phyloP scores from a whole-genome alignment of 2,329 filamentous ascomycete species.

The Aspergillus neoniger region DNA sequence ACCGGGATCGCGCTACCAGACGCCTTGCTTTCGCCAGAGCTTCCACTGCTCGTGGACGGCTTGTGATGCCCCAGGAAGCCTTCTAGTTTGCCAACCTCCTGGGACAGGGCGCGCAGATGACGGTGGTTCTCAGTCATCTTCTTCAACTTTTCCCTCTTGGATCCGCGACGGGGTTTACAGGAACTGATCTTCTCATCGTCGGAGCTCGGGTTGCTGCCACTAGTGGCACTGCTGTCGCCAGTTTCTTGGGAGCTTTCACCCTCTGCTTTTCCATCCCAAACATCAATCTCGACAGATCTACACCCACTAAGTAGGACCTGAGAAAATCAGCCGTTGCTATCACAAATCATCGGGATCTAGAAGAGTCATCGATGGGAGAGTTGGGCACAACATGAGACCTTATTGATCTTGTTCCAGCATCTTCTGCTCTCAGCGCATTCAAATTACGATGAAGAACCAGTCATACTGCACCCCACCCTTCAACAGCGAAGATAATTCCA shows the following conservation, averaged over 20 bases:
- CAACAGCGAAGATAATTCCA: too few species aligned
- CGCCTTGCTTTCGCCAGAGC: neutral
- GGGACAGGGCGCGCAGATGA: conserved; percentile 22
- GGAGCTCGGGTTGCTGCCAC: conserved; percentile 30
- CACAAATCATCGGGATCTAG: neutral
- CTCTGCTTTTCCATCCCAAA: conserved; percentile 74
- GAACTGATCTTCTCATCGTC: conserved; percentile 18
- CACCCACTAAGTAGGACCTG: conserved; percentile 75
- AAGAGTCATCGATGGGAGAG: neutral
- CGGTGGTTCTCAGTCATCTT: conserved; percentile 15
- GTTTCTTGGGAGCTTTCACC: conserved; percentile 33
- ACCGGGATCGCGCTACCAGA: neutral
- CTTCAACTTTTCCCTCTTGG: conserved; percentile 25
- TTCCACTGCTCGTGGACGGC: conserved; percentile 7
- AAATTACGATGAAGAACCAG: too few species aligned
- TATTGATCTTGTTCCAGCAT: too few species aligned
- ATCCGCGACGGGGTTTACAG: conserved; percentile 20
- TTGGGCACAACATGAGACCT: too few species aligned
- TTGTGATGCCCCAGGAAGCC: conserved; percentile 27
- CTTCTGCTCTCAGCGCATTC: too few species aligned
- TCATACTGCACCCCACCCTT: too few species aligned
- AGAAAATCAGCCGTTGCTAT: conserved; percentile 2
- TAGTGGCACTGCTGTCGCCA: conserved; percentile 38
- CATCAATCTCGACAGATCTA: conserved; percentile 91
- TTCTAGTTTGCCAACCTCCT: conserved; percentile 22